A percentile compares a stretch with the other conserved stretches of the same genome.
These are phyloP conservation scores for Exophiala lecanii-corni DNA, from an alignment of 2,329 filamentous ascomycete species.

Conservation along the genomic window DNA sequence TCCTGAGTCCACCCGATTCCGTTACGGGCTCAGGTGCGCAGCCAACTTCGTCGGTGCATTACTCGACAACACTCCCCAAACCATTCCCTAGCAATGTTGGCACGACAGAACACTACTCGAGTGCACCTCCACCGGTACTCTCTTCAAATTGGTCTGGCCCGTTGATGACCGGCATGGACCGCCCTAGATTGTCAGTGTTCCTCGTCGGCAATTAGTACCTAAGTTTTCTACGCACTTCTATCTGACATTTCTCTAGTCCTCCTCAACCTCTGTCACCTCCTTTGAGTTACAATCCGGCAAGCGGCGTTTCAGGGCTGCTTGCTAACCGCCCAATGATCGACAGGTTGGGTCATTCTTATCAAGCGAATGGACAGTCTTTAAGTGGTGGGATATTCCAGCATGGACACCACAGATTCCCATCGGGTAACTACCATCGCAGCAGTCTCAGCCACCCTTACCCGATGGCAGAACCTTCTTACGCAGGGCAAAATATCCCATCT, in stretches of 20 bases:
- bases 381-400: constrained; percentile 15
- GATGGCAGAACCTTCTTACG: constrained; percentile 27
- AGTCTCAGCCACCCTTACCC: constrained; percentile 21
- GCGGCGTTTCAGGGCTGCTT: constrained; percentile 28
- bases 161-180: constrained; percentile 19
- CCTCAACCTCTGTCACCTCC: constrained; percentile 23
- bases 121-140: constrained; percentile 23
- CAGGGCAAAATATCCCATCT: constrained; percentile 15
- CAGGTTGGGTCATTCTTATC: constrained; percentile 23
- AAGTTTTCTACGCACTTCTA: too few species aligned
- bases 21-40: constrained; percentile 51
- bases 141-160: constrained; percentile 24
- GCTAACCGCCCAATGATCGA: constrained; percentile 39
- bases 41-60: constrained; percentile 47
- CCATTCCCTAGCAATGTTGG: constrained; percentile 31
- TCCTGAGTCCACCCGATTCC: constrained; percentile 49
- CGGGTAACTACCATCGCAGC: constrained; percentile 12
- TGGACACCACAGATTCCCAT: constrained; percentile 8
- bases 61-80: constrained; percentile 38
- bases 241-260: too few species aligned
- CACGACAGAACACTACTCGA: constrained; percentile 21
- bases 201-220: too few species aligned
- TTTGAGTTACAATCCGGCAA: constrained; percentile 16
- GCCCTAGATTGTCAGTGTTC: constrained; percentile 34
- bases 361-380: constrained; percentile 11